Percentiles rank a stretch among this genome's conserved stretches.
phyloP scores from a whole-genome alignment of 140 eudicot species.

The Erigeron philadelphicus region DNA sequence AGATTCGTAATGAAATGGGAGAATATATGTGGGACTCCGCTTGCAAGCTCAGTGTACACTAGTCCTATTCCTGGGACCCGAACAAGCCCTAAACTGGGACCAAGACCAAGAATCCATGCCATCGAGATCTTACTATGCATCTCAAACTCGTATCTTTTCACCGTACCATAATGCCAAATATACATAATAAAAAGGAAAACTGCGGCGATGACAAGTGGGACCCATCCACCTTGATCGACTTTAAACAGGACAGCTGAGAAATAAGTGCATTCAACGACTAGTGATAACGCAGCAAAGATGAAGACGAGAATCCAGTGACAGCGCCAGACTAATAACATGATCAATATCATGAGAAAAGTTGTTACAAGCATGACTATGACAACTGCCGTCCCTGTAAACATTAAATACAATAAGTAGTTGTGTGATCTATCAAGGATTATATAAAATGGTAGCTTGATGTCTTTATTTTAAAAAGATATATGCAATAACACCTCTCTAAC shows the following conservation, averaged over 20 bases:
- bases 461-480: neutral
- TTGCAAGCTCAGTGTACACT: constrained; percentile 88
- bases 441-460: neutral
- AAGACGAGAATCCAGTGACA: constrained; percentile 89
- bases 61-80: constrained; percentile 94
- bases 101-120: constrained; percentile 90
- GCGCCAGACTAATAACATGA: constrained; percentile 81
- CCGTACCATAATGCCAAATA: constrained; percentile 82
- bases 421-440: no score
- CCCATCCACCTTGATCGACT: constrained; percentile 92
- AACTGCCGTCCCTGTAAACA: constrained; percentile 79
- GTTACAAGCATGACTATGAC: constrained; percentile 90
- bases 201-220: constrained; percentile 86
- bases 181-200: constrained; percentile 78
- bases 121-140: constrained; percentile 90
- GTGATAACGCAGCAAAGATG: constrained; percentile 60
- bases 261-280: constrained; percentile 64
- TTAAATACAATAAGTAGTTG: constrained; percentile 4
- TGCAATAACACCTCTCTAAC: neutral
- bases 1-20: constrained; percentile 87
- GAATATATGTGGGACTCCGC: constrained; percentile 86
- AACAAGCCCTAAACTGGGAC: constrained; percentile 88
- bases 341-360: constrained; percentile 69
- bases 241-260: constrained; percentile 90
- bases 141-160: constrained; percentile 79